Percentiles rank a stretch among this genome's conserved stretches.
Evolutionary conservation across 2,329 filamentous ascomycete species (phyloP).

Genomic region (Colletotrichum sp.): DNA sequence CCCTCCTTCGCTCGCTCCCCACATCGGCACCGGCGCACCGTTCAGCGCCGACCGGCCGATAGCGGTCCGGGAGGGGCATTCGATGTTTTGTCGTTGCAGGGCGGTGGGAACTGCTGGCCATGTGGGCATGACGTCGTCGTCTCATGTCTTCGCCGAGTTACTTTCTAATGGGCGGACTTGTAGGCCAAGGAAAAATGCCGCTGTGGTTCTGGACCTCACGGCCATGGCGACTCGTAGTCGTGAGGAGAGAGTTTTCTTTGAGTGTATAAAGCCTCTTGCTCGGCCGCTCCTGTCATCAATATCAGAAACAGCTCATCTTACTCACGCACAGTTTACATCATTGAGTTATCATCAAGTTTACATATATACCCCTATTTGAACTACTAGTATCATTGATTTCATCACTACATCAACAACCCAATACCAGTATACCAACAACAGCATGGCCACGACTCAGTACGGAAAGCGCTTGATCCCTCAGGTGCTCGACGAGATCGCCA

Average conservation of each 20-base stretch:
- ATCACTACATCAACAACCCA: neutral
- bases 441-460: slow-evolving; percentile 15
- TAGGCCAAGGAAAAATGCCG: neutral
- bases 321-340: neutral
- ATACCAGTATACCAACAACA: neutral
- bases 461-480: slow-evolving; percentile 37
- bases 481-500: slow-evolving; percentile 42
- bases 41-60: slow-evolving; percentile 9
- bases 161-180: slow-evolving; percentile 3
- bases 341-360: neutral
- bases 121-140: slow-evolving; percentile 14
- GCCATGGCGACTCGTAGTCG: neutral
- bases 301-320: neutral
- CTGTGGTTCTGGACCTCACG: neutral
- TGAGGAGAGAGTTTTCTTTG: neutral
- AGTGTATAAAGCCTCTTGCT: neutral
- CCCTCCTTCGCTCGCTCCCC: neutral
- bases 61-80: neutral
- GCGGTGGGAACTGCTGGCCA: neutral
- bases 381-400: neutral
- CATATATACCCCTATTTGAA: neutral
- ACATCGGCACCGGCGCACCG: slow-evolving; percentile 3
- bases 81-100: neutral
- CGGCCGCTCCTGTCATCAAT: neutral
- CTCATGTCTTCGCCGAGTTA: neutral